Evolutionary conservation across 441 rosid genomes (phyloP), one percentile per base, ranked within the genome.

Genomic region (Erodium moschatum): DNA sequence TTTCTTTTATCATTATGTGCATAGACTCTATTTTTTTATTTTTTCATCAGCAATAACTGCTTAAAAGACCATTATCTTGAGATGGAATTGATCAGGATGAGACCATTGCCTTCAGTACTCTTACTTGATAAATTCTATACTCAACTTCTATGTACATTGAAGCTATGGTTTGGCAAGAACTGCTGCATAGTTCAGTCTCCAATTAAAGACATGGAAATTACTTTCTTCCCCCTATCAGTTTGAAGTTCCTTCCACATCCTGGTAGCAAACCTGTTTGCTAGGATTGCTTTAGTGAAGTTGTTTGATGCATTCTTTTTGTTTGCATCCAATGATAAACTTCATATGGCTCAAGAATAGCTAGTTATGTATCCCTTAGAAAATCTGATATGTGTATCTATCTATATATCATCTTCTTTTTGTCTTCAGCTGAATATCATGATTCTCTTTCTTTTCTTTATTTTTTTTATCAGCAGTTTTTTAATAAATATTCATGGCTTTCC

Each of bases 131-230:
- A 12, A 62, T 62, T 24, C 18, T 29, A 29, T 13, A 2, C 9
- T 20, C 3, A 61, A 11, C 64, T 5, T 61, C 24, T 60, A 38
- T 38, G 42, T 38, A 38, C 19, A 2, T 62, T 24, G 35, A 61
- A 21, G 64, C 29, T 61, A 61, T 24, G 64, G 29, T 61, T 21
- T 21, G 64, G 31, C 31, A 58, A 58, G 64, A 58, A 58, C 63
- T 58, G 29, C 64, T 58, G 64, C 29, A 58, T 1, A 58, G 24
- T 58, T 58, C 27, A 58, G 29, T 58, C 63, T 60, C 64, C 33
- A 21, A 20, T 29, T 24, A 62, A 62, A 13, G 65, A 62, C 65
- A 29, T 62, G 13, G 12, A 61, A 16, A 38, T 5, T 38, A 38
- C 42, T 56, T 56, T 7, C 27, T 56, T 62, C 18, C 65, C 65